phyloP scores from a whole-genome alignment of 352 stramenopile genomes.

The Pythium angustatum region DNA sequence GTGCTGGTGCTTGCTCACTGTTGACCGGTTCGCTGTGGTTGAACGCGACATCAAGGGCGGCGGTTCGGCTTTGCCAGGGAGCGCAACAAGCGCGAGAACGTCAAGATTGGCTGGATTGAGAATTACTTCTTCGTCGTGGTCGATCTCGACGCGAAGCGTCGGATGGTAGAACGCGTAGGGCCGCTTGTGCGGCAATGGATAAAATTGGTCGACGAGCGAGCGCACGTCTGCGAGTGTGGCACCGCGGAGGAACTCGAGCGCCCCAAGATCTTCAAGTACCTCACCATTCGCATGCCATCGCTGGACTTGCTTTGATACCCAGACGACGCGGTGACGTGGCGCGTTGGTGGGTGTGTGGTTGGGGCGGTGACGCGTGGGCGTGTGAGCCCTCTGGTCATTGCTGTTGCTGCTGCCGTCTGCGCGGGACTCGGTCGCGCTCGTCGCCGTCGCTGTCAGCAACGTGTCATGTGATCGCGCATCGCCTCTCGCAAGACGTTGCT shows the following conservation, averaged over 20 bases:
- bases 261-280: constrained; percentile 14
- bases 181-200: constrained; percentile 29
- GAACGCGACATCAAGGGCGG: background rate
- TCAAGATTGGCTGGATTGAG: background rate
- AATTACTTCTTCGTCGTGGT: constrained; percentile 16
- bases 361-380: background rate
- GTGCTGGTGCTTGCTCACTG: no score
- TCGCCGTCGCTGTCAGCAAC: background rate
- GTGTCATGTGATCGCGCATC: background rate
- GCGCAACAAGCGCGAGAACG: constrained; percentile 11
- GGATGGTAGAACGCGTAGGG: constrained; percentile 36
- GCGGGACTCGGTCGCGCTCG: no score
- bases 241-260: constrained; percentile 32
- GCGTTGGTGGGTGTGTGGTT: background rate
- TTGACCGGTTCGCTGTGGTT: background rate
- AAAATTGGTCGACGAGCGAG: constrained; percentile 37
- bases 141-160: constrained; percentile 8
- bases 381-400: background rate
- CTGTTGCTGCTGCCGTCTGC: background rate
- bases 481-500: constrained; percentile 23
- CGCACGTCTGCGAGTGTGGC: constrained; percentile 32
- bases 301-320: constrained; percentile 19
- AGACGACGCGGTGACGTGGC: background rate
- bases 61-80: background rate
- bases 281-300: constrained; percentile 12